These are phyloP conservation scores for Epichloe gansuensis DNA, from an alignment of 2,329 filamentous ascomycete genomes.

Conservation along the genomic window DNA sequence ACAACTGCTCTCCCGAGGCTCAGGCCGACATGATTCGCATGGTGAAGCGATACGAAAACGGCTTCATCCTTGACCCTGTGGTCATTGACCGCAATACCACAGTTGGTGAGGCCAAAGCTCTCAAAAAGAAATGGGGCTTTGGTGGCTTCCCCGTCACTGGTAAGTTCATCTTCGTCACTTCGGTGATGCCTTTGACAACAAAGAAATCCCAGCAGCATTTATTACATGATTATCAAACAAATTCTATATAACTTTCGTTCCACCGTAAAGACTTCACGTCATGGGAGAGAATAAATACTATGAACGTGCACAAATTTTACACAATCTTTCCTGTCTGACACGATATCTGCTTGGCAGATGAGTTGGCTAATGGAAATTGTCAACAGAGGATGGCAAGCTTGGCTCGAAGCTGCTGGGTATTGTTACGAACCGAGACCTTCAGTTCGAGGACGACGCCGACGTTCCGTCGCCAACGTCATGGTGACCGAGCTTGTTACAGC, in stretches of 20 bases:
- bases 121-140: conserved; percentile 98
- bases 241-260: conserved; percentile 99
- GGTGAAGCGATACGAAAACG: conserved; percentile 98
- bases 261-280: conserved; percentile 83
- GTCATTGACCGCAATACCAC: conserved; percentile 82
- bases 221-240: conserved; percentile 64
- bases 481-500: conserved; percentile 89
- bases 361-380: conserved; percentile 6
- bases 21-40: conserved; percentile 99
- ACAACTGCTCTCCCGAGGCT: conserved; percentile 96
- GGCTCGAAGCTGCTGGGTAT: conserved; percentile 95
- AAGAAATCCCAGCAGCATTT: conserved; percentile 17
- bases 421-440: conserved; percentile 93
- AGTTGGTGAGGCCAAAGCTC: conserved; percentile 75
- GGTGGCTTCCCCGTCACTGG: conserved; percentile 97
- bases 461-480: conserved; percentile 81
- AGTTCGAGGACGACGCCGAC: conserved; percentile 72
- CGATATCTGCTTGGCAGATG: not conserved
- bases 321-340: not conserved
- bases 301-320: conserved; percentile 16
- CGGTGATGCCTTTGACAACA: not conserved
- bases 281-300: conserved; percentile 50
- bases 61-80: conserved; percentile 92
- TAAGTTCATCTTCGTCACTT: conserved; percentile 40
- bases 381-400: conserved; percentile 74